phyloP scores from a whole-genome alignment of 257 asterid genomes.

The Eucommia ulmoides region DNA sequence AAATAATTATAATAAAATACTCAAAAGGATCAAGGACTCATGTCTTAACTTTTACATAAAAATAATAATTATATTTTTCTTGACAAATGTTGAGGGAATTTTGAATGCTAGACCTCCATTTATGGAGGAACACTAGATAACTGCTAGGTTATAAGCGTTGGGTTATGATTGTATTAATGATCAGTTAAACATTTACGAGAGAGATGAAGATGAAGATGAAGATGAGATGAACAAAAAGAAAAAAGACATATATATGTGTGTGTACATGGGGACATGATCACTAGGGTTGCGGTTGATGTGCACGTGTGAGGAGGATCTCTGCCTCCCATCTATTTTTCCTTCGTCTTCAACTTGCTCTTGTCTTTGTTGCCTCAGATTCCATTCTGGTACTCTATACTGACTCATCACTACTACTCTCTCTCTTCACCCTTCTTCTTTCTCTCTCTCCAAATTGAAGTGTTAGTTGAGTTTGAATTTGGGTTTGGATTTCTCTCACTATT shows the following conservation, averaged over 20 bases:
- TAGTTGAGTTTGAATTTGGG: slow-evolving; percentile 15
- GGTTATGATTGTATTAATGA: not conserved
- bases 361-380: slow-evolving; percentile 37
- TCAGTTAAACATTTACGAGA: not conserved
- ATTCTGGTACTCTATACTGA: slow-evolving; percentile 30
- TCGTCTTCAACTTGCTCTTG: slow-evolving; percentile 19
- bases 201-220: not conserved
- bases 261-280: slow-evolving; percentile 11
- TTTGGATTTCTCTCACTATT: slow-evolving; percentile 7
- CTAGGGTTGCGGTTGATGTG: slow-evolving; percentile 15
- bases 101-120: not conserved
- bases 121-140: no score
- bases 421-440: slow-evolving; percentile 2
- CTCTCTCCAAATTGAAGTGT: slow-evolving; percentile 1
- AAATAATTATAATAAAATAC: not conserved
- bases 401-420: slow-evolving; percentile 18
- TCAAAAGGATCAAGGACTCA: not conserved
- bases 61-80: not conserved
- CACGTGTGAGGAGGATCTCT: slow-evolving; percentile 40
- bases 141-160: not conserved
- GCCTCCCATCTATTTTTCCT: slow-evolving; percentile 21
- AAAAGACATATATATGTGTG: not conserved
- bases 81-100: not conserved
- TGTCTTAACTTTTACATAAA: not conserved
- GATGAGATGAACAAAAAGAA: not conserved